Evolutionary conservation across 192 early-diverging fungal species (phyloP), one percentile per base, ranked within the genome.

Genomic region (Entomortierella chlamydospora): DNA sequence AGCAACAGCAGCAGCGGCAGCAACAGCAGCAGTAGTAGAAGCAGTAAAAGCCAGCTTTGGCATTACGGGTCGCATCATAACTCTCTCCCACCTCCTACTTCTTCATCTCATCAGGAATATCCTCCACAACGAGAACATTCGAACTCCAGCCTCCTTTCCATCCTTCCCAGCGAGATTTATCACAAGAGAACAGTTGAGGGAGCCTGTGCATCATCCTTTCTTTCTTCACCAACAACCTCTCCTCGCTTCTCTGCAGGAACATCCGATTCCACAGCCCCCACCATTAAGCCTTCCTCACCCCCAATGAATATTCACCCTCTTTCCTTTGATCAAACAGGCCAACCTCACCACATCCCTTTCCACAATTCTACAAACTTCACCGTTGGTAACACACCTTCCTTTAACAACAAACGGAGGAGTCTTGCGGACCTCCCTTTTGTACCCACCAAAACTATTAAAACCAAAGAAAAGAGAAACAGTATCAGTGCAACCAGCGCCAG

Each of bases 391-490:
- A 28, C 52, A 28, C 54, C 68, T 18, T 28, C 63, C 2, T 57
- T 70, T 15, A 70, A 29, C 37, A 79, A 70, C 68, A 79, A 79
- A 41, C 61, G 68, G 3, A 61, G 76, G 42, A 79, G 76, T 65
- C 41, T 70, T 15, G 68, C 76, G 31, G 76, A 70, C 37, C 51
- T 60, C 9, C 53, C 70, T n/a, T 79, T 70, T 61, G 62, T 79
- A 4, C 76, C 76, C 39, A 71, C 50, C 15, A 62, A 71, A 33
- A 51, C 28, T 4, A 67, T 66, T 22, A 74, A 74, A 42, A 60
- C 33, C 68, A 79, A 70, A 28, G 61, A 68, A 33, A 67, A 68
- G 23, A 47, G 67, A 28, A 78, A 62, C 30, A 73, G 60, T n/a
- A 29, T 56, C 30, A 60, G 61, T 26, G 56, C 76, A 9, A 70